These are phyloP conservation scores for Ganoderma meredithae DNA, from an alignment of 1,284 basidiomycete genomes.

Conservation along the genomic window DNA sequence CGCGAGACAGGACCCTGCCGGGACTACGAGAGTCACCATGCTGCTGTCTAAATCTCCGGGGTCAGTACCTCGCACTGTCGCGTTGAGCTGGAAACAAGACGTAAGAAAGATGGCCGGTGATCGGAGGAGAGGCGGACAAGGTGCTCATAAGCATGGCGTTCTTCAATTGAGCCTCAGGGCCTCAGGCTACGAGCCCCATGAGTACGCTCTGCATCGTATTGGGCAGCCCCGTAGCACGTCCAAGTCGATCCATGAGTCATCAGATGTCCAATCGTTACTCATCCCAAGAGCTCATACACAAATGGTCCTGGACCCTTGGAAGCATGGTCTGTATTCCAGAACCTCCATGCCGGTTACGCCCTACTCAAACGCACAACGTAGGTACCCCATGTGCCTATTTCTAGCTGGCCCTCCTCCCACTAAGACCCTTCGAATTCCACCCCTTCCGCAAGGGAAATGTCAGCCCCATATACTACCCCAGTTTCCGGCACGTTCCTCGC, in stretches of 20 bases:
- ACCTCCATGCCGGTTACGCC: not conserved
- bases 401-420: not conserved
- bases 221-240: not conserved
- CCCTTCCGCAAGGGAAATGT: constrained; percentile 47
- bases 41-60: not conserved
- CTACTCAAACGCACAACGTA: not conserved
- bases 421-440: not conserved
- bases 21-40: not conserved
- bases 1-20: not conserved
- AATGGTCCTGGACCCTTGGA: not conserved
- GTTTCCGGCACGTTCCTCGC: constrained; percentile 70
- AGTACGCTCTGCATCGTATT: not conserved
- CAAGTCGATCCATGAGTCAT: not conserved
- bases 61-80: not conserved
- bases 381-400: not conserved
- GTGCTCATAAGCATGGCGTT: too few species aligned
- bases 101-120: not conserved
- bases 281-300: too few species aligned
- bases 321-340: not conserved
- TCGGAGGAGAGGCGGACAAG: not conserved
- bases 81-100: not conserved
- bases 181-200: not conserved
- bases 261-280: not conserved
- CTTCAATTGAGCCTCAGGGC: not conserved
- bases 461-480: constrained; percentile 78